Evolutionary conservation across 2,329 filamentous ascomycete genomes (phyloP).

Genomic region (Cladosporium sp.): DNA sequence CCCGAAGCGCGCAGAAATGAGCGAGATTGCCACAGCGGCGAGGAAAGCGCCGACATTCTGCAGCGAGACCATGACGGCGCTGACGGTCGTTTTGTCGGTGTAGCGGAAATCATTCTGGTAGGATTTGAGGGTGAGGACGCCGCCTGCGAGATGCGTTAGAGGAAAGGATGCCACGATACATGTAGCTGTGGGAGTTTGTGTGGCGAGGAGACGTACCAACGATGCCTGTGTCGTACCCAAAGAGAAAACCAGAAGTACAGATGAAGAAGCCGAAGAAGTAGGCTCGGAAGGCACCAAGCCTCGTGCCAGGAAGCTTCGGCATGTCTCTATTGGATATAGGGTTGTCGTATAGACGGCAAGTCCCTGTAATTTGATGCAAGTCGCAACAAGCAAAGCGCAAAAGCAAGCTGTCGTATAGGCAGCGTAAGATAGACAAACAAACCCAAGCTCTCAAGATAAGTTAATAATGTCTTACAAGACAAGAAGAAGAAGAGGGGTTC

Average conservation of each 20-base stretch:
- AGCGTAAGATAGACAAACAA: not conserved
- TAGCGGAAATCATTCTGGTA: slow-evolving; percentile 33
- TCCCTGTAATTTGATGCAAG: not conserved
- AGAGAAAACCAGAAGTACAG: slow-evolving; percentile 29
- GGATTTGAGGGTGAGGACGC: slow-evolving; percentile 32
- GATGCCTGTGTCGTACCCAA: slow-evolving; percentile 49
- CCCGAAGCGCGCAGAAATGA: slow-evolving; percentile 49
- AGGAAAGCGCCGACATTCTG: slow-evolving; percentile 56
- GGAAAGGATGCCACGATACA: slow-evolving; percentile 39
- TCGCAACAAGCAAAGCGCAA: not conserved
- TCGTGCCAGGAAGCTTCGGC: slow-evolving; percentile 27
- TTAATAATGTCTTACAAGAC: not conserved
- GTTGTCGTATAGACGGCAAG: not conserved
- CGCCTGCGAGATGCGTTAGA: slow-evolving; percentile 42
- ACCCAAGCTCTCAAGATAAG: not conserved
- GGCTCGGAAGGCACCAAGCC: slow-evolving; percentile 26
- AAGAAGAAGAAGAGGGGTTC: slow-evolving; percentile 9
- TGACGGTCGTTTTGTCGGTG: slow-evolving; percentile 29
- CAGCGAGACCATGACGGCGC: slow-evolving; percentile 47
- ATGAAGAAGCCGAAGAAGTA: slow-evolving; percentile 31
- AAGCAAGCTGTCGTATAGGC: not conserved
- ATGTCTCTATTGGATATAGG: not conserved
- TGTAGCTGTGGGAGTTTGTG: no score
- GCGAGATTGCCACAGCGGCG: slow-evolving; percentile 52
- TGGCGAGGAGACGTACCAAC: slow-evolving; percentile 22